Evolutionary conservation across 768 basidiomycete genomes (phyloP).

Genomic region (Agrocybe pediades): DNA sequence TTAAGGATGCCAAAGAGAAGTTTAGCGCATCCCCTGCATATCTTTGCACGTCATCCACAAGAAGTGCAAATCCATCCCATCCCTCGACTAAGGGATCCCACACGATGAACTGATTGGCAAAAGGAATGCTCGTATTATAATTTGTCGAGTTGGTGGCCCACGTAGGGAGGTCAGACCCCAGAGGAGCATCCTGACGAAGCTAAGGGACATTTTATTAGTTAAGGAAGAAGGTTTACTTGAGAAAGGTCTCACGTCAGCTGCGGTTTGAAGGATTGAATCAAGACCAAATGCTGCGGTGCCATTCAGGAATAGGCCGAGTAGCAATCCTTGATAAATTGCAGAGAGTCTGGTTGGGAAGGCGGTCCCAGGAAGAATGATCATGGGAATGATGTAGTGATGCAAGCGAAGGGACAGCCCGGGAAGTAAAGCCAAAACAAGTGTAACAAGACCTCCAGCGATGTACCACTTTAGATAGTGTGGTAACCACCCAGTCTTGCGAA

Average conservation of each 20-base stretch:
- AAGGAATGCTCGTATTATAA: constrained; percentile 55
- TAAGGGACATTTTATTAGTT: constrained; percentile 26
- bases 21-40: constrained; percentile 73
- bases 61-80: constrained; percentile 78
- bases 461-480: constrained; percentile 80
- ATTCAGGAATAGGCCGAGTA: constrained; percentile 82
- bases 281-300: constrained; percentile 81
- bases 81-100: constrained; percentile 56
- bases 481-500: constrained; percentile 84
- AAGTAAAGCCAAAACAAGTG: constrained; percentile 65
- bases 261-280: constrained; percentile 78
- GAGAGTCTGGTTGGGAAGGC: constrained; percentile 82
- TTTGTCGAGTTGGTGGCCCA: constrained; percentile 78
- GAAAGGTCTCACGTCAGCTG: constrained; percentile 55
- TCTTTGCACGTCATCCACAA: constrained; percentile 86
- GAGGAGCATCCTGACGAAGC: constrained; percentile 72
- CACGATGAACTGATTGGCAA: constrained; percentile 53
- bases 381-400: constrained; percentile 83
- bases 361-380: constrained; percentile 74
- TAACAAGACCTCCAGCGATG: constrained; percentile 61
- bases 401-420: constrained; percentile 71
- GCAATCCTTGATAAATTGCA: constrained; percentile 78
- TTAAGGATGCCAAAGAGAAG: constrained; percentile 66
- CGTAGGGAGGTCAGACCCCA: constrained; percentile 67
- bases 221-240: not conserved